Conservation (phyloP, 257 asterid genomes). For the Salvia rosmarinus region DNA sequence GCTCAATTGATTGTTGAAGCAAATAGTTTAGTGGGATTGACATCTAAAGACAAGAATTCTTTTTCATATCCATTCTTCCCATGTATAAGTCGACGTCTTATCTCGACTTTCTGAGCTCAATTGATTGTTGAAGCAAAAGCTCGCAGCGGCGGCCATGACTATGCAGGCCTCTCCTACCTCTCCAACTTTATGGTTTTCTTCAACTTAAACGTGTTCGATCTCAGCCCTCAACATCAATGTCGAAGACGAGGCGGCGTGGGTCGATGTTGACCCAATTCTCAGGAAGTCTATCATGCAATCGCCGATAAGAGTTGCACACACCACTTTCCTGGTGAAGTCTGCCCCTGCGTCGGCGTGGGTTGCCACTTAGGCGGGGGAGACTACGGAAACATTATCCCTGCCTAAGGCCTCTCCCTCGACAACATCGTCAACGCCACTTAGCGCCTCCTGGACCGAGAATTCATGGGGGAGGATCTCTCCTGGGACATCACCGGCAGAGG, state of each 20-base stretch:
- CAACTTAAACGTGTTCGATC: slow-evolving; percentile 44
- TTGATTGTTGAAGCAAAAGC: slow-evolving; percentile 10
- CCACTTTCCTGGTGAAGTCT: slow-evolving; percentile 49
- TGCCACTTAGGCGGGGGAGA: slow-evolving; percentile 56
- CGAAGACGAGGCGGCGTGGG: slow-evolving; percentile 45
- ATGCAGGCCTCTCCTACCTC: slow-evolving; percentile 44
- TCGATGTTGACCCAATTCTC: slow-evolving; percentile 42
- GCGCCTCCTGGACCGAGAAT: slow-evolving; percentile 22
- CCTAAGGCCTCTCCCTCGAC: slow-evolving; percentile 50
- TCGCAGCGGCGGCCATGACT: slow-evolving; percentile 65
- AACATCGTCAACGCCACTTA: slow-evolving; percentile 45
- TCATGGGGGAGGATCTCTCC: slow-evolving; percentile 6
- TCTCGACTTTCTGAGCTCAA: too few relatives aligned
- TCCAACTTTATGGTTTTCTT: slow-evolving; percentile 35
- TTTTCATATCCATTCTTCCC: too few relatives aligned
- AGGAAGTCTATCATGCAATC: slow-evolving; percentile 52
- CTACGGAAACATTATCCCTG: slow-evolving; percentile 52
- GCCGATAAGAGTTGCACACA: slow-evolving; percentile 37
- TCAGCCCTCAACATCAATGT: slow-evolving; percentile 30
- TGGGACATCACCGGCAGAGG: slow-evolving; percentile 12
- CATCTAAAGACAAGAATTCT: too few relatives aligned
- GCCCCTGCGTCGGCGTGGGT: slow-evolving; percentile 53
- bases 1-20: too few relatives aligned
- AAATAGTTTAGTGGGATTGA: too few relatives aligned
- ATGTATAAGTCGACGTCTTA: too few relatives aligned